Evolutionary conservation across 768 basidiomycete species (phyloP).

Genomic region (Coprinopsis cinerea): DNA sequence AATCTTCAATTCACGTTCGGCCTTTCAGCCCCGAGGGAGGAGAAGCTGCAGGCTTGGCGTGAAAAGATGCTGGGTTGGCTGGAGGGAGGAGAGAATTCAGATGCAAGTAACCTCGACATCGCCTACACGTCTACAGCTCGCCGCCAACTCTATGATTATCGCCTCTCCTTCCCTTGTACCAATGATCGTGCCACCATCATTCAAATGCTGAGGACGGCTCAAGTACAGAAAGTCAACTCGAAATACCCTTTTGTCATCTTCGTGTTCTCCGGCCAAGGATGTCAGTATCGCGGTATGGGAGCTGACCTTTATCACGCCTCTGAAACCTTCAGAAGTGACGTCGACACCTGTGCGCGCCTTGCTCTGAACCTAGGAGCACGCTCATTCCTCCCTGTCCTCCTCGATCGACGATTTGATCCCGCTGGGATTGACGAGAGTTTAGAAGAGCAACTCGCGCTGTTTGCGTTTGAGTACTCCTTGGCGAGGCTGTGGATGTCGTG

Average conservation of each 20-base stretch:
- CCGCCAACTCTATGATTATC: slow-evolving; percentile 47
- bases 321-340: slow-evolving; percentile 39
- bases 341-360: slow-evolving; percentile 54
- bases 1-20: slow-evolving; percentile 40
- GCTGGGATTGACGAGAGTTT: slow-evolving; percentile 1
- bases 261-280: slow-evolving; percentile 72
- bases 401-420: slow-evolving; percentile 6
- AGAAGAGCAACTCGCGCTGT: slow-evolving; percentile 44
- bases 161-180: slow-evolving; percentile 43
- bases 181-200: slow-evolving; percentile 38
- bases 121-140: slow-evolving; percentile 68
- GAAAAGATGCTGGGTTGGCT: slow-evolving; percentile 44
- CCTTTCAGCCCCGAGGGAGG: slow-evolving; percentile 52
- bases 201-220: slow-evolving; percentile 33
- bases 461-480: slow-evolving; percentile 60
- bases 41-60: slow-evolving; percentile 43
- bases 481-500: slow-evolving; percentile 61
- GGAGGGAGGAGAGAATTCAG: slow-evolving; percentile 7
- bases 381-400: slow-evolving; percentile 38
- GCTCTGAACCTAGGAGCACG: slow-evolving; percentile 45
- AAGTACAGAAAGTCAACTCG: slow-evolving; percentile 24
- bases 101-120: slow-evolving; percentile 37
- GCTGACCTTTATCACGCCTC: slow-evolving; percentile 44
- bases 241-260: slow-evolving; percentile 40
- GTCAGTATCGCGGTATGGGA: slow-evolving; percentile 65